Base-by-base conservation (phyloP, 164 flowering plant genomes). In the Tetracentron sinense region DNA sequence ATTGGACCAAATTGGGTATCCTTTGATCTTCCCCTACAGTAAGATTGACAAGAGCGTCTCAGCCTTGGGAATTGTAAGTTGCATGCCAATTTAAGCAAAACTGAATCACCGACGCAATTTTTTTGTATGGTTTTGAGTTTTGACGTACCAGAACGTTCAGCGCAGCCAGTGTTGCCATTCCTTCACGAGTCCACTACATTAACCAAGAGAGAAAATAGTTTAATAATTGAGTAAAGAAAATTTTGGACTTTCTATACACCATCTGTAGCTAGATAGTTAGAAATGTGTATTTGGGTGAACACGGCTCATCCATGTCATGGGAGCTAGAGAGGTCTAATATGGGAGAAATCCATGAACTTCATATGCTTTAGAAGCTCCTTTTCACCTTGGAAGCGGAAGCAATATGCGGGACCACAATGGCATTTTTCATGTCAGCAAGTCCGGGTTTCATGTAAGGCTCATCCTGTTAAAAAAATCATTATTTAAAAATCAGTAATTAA, bases 361-460 rank as follows among this genome's bases (percentile, higher is more conserved):
- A 58, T 49, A 30, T 58, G 27, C 51, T 11, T 31, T 14, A 25
- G 38, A 48, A 33, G 22, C 16, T 47, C 4, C 2, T 31, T 31
- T 61, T 74, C n/a, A 94, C 98, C 98, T 94, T 90, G 63, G 98
- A 94, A 65, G 97, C 98, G 62, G 98, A 94, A 55, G 98, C 97
- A 61, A 94, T 90, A 72, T 94, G 98, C 61, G 98, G 98, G 5
- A 94, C 97, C 3, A 94, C 80, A 56, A 94, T 50, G 12, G 97
- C 97, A 67, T 90, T 94, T 78, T 89, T 90, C 93, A 83, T 80
- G 21, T 90, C 93, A 6, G 92, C 86, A 5, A 94, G 88, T 10
- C 98, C 98, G 31, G 98, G 98, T 72, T 94, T 94, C 98, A 94
- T 94, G 80, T 67, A 79, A 51, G 98, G 98, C 64, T 94, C 98